Evolutionary conservation across 2,329 filamentous ascomycete species (phyloP), one percentile per base, ranked within the genome.

Genomic region (Neofusicoccum parvum): DNA sequence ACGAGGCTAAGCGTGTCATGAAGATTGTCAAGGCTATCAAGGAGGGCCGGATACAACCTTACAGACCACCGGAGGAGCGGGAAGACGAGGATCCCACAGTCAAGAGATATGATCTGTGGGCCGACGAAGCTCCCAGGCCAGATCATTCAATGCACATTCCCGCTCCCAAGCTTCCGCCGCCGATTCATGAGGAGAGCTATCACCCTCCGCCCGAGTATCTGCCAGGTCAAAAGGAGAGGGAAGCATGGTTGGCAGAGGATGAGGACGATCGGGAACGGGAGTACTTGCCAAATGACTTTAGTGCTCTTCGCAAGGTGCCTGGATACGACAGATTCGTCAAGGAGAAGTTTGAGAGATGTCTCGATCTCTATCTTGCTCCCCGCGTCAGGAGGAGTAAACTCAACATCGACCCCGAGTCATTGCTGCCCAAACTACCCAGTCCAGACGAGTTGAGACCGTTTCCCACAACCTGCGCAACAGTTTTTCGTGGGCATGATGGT

Each of bases 11-110:
- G 83, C 88, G 94, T 65, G 88, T 99, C 60, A 97, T 97, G 88
- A 98, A 99, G 82, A 88, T 99, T 73, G 95, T 98, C 63, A 92
- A 92, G 74, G 95, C 95, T 43, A 99, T 99, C 71, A 89, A 91
- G 69, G 94, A 98, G 79, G 95, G 96, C 41, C 88, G 93, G 58
- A 98, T 99, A 70, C 82, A 96, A 73, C 96, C 96, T 3, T 96
- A 96, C 81, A 92, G 89, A 75, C 87, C 92, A 3, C 88, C 88
- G 0, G 85, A 88, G 72, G 91, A 92, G 71, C 86, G 89, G 68
- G 87, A 94, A 69, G 88, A 92, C 65, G 87, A 91, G 62, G 88
- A 92, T 65, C 84, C 91, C 66, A 88, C 91, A 63, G 83, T 90
- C 46, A 86, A 86, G 27, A 89, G 88, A 73, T 97, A 93, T 74